Conservation (phyloP, 371 early-diverging fungal genomes). For the Thermomucor indicae-seudaticae region DNA sequence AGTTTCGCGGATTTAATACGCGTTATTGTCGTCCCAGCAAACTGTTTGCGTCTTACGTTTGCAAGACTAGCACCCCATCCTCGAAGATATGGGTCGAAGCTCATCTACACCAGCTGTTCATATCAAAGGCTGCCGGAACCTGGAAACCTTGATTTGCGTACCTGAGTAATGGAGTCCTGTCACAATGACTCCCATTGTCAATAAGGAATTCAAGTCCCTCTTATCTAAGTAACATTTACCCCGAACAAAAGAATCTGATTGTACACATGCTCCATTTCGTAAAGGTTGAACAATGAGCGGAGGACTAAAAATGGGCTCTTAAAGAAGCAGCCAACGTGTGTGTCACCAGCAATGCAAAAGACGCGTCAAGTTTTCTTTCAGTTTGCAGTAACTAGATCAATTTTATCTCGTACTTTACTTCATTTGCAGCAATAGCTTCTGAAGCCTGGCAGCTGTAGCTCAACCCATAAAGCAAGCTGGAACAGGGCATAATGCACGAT, state of each 20-base stretch:
- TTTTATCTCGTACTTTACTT: too few relatives aligned
- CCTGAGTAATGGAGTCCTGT: conserved; percentile 79
- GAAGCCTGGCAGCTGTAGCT: too few relatives aligned
- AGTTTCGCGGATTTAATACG: not conserved
- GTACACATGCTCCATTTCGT: conserved; percentile 19
- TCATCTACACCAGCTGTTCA: conserved; percentile 29
- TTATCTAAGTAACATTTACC: not conserved
- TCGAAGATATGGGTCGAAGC: conserved; percentile 52
- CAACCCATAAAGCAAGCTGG: too few relatives aligned
- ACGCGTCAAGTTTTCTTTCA: too few relatives aligned
- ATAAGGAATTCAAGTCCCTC: not conserved
- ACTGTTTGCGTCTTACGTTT: too few relatives aligned
- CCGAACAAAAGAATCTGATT: conserved; percentile 22
- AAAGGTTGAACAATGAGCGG: too few relatives aligned
- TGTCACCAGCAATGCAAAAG: too few relatives aligned
- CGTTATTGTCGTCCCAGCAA: not conserved
- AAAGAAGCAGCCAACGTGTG: too few relatives aligned
- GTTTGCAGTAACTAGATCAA: too few relatives aligned
- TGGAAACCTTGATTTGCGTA: conserved; percentile 5
- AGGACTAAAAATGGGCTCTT: too few relatives aligned
- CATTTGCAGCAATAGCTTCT: too few relatives aligned
- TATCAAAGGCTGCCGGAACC: not conserved
- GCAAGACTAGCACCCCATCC: conserved; percentile 75
- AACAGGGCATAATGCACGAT: too few relatives aligned
- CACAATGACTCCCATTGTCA: conserved; percentile 10